A percentile compares a stretch with the other conserved stretches of the same genome.
phyloP scores from a whole-genome alignment of 2,329 filamentous ascomycete genomes.

The Trichoderma pleuroti region DNA sequence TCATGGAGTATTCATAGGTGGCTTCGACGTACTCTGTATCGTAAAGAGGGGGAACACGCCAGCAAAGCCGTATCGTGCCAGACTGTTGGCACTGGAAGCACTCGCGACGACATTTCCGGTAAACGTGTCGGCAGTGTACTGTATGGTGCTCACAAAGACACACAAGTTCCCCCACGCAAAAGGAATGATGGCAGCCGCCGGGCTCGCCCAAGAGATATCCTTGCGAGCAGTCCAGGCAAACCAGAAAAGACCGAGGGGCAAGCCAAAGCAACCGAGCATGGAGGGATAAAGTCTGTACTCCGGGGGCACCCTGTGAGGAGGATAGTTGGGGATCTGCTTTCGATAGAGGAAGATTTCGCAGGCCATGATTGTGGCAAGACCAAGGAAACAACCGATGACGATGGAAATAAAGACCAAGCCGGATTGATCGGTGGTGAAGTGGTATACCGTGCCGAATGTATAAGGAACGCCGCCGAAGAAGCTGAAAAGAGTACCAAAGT shows the following conservation, averaged over 20 bases:
- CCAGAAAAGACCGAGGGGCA: constrained; percentile 56
- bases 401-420: constrained; percentile 46
- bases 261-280: constrained; percentile 53
- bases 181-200: constrained; percentile 49
- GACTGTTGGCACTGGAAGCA: constrained; percentile 56
- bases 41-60: constrained; percentile 60
- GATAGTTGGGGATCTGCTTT: constrained; percentile 31
- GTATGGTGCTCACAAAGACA: constrained; percentile 52
- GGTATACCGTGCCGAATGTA: constrained; percentile 44
- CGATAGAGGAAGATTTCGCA: constrained; percentile 44
- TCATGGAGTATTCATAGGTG: accelerated
- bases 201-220: constrained; percentile 48
- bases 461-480: constrained; percentile 52
- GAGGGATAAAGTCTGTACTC: constrained; percentile 58
- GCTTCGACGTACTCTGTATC: constrained; percentile 46
- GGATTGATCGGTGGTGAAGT: constrained; percentile 41
- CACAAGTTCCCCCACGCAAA: constrained; percentile 60
- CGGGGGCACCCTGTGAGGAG: constrained; percentile 41
- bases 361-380: constrained; percentile 38
- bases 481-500: constrained; percentile 50
- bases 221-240: constrained; percentile 54
- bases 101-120: constrained; percentile 53
- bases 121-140: constrained; percentile 56
- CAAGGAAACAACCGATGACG: constrained; percentile 44
- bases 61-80: constrained; percentile 54